phyloP scores from a whole-genome alignment of 192 early-diverging fungal genomes.

The Funneliformis mosseae region DNA sequence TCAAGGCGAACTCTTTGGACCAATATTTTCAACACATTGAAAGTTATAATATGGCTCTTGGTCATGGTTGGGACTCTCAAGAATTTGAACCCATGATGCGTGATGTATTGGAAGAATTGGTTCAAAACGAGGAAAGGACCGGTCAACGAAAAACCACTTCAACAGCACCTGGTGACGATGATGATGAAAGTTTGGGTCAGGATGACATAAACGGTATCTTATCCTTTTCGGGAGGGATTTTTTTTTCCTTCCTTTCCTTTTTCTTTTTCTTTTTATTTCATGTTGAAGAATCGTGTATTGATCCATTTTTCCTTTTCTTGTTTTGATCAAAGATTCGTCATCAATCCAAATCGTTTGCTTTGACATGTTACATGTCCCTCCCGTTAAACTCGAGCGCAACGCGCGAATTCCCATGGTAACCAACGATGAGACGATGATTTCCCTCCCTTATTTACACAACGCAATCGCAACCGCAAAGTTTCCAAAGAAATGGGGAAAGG shows the following conservation, averaged over 20 bases:
- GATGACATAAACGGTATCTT: neutral
- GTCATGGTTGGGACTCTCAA: slow-evolving; percentile 30
- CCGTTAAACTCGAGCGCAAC: neutral
- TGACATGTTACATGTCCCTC: neutral
- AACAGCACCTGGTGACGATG: slow-evolving; percentile 13
- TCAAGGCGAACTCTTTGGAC: slow-evolving; percentile 31
- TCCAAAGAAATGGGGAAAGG: slow-evolving; percentile 29
- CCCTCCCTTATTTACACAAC: neutral
- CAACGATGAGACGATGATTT: neutral
- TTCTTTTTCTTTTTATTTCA: neutral
- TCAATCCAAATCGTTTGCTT: slow-evolving; percentile 22
- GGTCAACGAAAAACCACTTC: neutral
- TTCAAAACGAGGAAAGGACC: slow-evolving; percentile 11
- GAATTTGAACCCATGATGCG: slow-evolving; percentile 34
- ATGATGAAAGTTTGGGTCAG: neutral
- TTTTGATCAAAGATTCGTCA: neutral
- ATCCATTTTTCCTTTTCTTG: neutral
- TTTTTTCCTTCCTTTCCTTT: neutral
- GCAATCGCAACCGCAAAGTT: neutral
- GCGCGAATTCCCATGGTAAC: neutral
- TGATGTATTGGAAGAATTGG: slow-evolving; percentile 31
- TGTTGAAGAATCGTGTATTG: too few species aligned
- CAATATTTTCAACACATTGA: slow-evolving; percentile 36
- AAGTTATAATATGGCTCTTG: slow-evolving; percentile 34
- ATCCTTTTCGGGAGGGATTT: neutral